Evolutionary conservation across 257 asterid species (phyloP), one percentile per base, ranked within the genome.

Genomic region (Solanum sitiens): DNA sequence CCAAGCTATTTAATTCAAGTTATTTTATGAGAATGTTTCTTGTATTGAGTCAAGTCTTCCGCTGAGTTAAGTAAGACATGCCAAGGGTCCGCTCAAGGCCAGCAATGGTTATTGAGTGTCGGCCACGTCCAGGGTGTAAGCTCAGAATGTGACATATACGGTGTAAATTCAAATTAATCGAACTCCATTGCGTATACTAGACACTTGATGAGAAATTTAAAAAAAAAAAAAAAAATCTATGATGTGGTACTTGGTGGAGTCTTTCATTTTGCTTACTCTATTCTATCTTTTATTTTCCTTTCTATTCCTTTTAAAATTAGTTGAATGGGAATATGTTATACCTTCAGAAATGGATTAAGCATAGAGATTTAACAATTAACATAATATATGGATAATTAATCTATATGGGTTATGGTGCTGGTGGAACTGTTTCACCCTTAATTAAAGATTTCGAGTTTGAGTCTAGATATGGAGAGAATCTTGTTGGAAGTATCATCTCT

Each of bases 391-490:
- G 14, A 33, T 71, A 8, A 71, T 71, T 65, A 25, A 37, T 7
- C 8, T 0, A 37, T 6, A 37, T 6, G 40, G 40, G 6, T 39
- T 39, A 0, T 39, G 42, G 9, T 39, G 9, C 9, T 16, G 4
- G 23, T 39, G 8, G 9, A 1, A 16, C 9, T 16, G 0, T 3
- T 53, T 53, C 23, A 53, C 23, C 16, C 23, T 53, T 53, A 16
- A 53, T 53, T 21, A 53, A 53, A 53, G 1, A 53, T 53, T 8
- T 53, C 2, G 10, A 16, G 9, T 53, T 16, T 0, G 10, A 53
- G 10, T 1, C 3, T 53, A 0, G 0, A 0, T 16, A 6, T 53
- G 10, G 23, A 53, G 10, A 53, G 6, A 6, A 6, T 53, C 0
- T 53, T 53, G 10, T 16, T 53, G 61, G 6, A 53, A 53, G 63